A percentile compares a stretch with the other conserved stretches of the same genome.
Evolutionary conservation across 805 yeast genomes (phyloP).

Genomic region (Candida ponderosae): DNA sequence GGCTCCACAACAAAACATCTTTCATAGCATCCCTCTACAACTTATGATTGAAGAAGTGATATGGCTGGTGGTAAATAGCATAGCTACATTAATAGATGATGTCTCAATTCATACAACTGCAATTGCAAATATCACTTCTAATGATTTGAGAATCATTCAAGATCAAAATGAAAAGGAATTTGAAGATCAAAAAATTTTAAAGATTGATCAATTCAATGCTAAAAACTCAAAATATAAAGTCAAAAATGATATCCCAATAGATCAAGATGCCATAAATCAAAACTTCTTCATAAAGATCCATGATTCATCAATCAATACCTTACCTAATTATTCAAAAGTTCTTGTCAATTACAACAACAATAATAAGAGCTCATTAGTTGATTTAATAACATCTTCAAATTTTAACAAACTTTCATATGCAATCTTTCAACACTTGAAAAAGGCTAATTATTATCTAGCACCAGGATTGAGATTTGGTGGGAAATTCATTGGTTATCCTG

Average conservation of each 20-base stretch:
- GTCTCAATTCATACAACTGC: slow-evolving; percentile 20
- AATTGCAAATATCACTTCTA: slow-evolving; percentile 4
- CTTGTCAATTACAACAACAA: slow-evolving; percentile 5
- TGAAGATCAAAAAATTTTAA: slow-evolving; percentile 3
- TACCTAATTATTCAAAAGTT: slow-evolving; percentile 9
- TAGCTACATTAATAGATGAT: slow-evolving; percentile 36
- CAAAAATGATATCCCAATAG: neutral
- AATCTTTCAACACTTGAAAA: slow-evolving; percentile 9
- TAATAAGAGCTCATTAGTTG: neutral
- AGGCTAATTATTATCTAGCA: slow-evolving; percentile 44
- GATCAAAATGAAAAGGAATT: neutral
- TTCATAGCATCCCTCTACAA: slow-evolving; percentile 75
- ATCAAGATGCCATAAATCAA: slow-evolving; percentile 7
- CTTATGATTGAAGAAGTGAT: slow-evolving; percentile 66
- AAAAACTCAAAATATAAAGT: neutral
- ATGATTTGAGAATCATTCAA: slow-evolving; percentile 11
- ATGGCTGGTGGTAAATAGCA: slow-evolving; percentile 44
- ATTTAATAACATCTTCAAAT: neutral
- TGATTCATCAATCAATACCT: slow-evolving; percentile 1
- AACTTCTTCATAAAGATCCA: slow-evolving; percentile 11
- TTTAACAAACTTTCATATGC: slow-evolving; percentile 2
- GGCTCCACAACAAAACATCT: slow-evolving; percentile 92
- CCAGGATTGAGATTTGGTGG: slow-evolving; percentile 95
- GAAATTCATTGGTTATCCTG: slow-evolving; percentile 83
- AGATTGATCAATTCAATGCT: slow-evolving; percentile 2